A percentile compares a stretch with the other conserved stretches of the same genome.
Conservation (phyloP, 768 basidiomycete species). For the Termitomyces bulborhizus region DNA sequence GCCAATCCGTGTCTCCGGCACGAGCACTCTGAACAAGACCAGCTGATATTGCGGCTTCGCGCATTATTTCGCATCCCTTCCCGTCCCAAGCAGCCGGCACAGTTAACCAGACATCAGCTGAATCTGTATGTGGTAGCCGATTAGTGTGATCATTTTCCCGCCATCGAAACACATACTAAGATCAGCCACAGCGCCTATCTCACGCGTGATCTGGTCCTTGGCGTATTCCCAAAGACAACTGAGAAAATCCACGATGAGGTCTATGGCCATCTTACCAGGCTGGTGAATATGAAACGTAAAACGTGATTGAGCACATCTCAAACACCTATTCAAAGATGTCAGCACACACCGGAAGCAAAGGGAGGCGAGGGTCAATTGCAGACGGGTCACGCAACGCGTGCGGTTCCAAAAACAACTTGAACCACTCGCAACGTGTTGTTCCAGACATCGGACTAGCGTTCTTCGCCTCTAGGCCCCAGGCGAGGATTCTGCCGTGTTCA, state of each 20-base stretch:
- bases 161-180: constrained; percentile 49
- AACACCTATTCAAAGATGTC: neutral
- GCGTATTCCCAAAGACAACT: constrained; percentile 83
- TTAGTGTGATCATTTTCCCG: neutral
- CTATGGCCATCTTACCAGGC: constrained; percentile 69
- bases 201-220: constrained; percentile 79
- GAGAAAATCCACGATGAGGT: constrained; percentile 81
- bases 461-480: constrained; percentile 88
- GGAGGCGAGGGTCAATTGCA: constrained; percentile 70
- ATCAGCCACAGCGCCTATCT: constrained; percentile 83
- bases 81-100: constrained; percentile 93
- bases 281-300: constrained; percentile 21
- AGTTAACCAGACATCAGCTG: constrained; percentile 80
- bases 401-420: constrained; percentile 86
- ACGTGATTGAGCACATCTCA: constrained; percentile 7
- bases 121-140: constrained; percentile 38
- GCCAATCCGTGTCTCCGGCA: constrained; percentile 70
- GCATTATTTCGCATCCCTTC: constrained; percentile 79
- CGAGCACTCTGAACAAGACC: constrained; percentile 69
- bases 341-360: constrained; percentile 64
- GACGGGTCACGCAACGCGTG: constrained; percentile 68
- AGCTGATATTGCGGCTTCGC: constrained; percentile 75
- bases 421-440: constrained; percentile 54
- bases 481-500: constrained; percentile 61
- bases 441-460: constrained; percentile 66